Base-by-base conservation (phyloP, 1,284 basidiomycete genomes). In the Exsudoporus floridanus region DNA sequence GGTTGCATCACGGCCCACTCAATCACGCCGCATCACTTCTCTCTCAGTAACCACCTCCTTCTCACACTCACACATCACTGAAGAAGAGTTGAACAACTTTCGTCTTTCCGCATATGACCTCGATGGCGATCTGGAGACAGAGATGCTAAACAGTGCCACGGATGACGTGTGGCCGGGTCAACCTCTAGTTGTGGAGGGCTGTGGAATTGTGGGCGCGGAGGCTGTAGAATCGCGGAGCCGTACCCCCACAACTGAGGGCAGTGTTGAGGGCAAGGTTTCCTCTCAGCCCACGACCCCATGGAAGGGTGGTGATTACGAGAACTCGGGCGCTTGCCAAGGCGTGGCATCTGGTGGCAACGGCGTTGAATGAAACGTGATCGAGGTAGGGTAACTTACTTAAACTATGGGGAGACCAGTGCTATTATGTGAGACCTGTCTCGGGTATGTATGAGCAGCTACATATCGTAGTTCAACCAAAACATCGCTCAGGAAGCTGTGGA, bases 61-160 rank as follows among this genome's bases (percentile, higher is more conserved):
- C 40, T 44, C 65, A 6, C 43, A 65, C 16, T 67, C 64, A 0
- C 61, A 67, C 48, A 52, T 66, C 31, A 60, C 65, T 0, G 52
- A 69, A 14, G 65, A 68, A 10, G 65, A 56, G 5, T 21, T 69
- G 7, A 54, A 58, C 31, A 54, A 64, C 5, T 62, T 66, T 43
- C 54, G 56, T 18, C 52, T 52, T 4, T 64, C 64, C 1, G 62
- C 65, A n/a, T 66, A 70, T 4, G 64, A 66, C 41, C 60, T 66
- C 3, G 64, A 66, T 39, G 51, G 51, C 8, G 63, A 65, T 35
- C 27, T 65, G 47, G 60, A 65, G 55, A 38, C 46, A 14, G 66
- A 63, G 53, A 70, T 70, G 67, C 23, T 66, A 19, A 58, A 69
- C 19, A 66, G 60, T 9, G 62, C 61, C 16, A 49, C 39, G 25